A percentile compares a stretch with the other conserved stretches of the same genome.
These are phyloP conservation scores for Xylaria venustula DNA, from an alignment of 495 filamentous ascomycete genomes.

Conservation along the genomic window DNA sequence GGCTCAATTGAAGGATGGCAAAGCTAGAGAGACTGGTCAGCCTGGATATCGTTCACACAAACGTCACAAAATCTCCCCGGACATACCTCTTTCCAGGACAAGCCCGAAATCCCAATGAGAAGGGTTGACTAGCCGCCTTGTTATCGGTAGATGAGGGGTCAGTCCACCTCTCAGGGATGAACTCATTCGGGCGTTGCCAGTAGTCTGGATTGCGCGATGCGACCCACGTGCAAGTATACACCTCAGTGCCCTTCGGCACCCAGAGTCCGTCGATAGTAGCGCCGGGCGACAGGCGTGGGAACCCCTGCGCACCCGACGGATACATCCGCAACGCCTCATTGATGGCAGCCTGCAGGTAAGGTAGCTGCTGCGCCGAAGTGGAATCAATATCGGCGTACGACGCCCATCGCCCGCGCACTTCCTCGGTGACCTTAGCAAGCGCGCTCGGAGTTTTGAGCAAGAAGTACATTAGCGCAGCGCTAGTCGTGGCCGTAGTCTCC, in stretches of 20 bases:
- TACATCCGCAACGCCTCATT: conserved; percentile 37
- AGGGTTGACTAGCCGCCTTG: conserved; percentile 30
- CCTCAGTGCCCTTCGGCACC: conserved; percentile 25
- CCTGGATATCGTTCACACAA: neutral
- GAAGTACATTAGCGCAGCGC: conserved; percentile 21
- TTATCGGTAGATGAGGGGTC: conserved; percentile 24
- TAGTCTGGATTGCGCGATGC: conserved; percentile 23
- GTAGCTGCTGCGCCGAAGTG: conserved; percentile 16
- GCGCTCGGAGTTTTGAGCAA: conserved; percentile 10
- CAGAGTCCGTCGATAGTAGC: conserved; percentile 20
- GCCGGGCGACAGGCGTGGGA: conserved; percentile 22
- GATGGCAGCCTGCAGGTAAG: conserved; percentile 36
- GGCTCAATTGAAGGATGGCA: conserved; percentile 29
- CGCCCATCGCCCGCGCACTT: conserved; percentile 13
- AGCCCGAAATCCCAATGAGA: conserved; percentile 18
- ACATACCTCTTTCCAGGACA: conserved; percentile 27
- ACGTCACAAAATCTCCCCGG: neutral
- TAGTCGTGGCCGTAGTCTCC: conserved; percentile 23
- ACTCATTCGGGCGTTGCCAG: conserved; percentile 22
- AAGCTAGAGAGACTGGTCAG: conserved; percentile 13
- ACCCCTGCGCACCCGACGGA: conserved; percentile 15
- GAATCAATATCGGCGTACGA: conserved; percentile 16
- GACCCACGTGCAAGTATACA: conserved; percentile 31
- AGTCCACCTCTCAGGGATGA: conserved; percentile 26
- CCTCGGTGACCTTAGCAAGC: conserved; percentile 1